Conservation (phyloP, 345 rosid genomes). For the Citrus trifoliata region DNA sequence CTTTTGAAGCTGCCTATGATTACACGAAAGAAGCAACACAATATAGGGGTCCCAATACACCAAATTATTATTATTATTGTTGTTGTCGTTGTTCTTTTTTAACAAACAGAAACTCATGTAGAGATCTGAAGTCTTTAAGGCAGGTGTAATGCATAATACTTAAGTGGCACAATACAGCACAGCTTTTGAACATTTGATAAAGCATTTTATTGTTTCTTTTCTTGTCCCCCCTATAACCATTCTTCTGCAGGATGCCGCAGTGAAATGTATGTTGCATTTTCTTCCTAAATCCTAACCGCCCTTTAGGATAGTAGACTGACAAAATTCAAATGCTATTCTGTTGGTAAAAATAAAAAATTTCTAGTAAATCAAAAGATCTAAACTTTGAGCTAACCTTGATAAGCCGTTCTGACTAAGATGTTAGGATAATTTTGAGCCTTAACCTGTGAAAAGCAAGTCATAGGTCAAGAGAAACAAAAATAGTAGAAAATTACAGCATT, state of each 20-base stretch:
- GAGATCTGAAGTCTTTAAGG: background rate
- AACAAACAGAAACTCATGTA: background rate
- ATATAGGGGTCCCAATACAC: background rate
- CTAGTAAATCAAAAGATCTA: background rate
- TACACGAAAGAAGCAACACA: background rate
- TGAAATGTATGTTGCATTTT: background rate
- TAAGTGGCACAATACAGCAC: background rate
- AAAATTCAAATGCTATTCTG: background rate
- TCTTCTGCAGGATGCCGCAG: background rate
- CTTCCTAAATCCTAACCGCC: background rate
- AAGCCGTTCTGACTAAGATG: conserved; percentile 80
- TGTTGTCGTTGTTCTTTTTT: background rate
- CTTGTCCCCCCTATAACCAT: background rate
- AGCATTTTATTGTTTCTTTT: background rate
- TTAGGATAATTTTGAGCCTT: conserved; percentile 69
- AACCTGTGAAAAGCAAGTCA: conserved; percentile 41
- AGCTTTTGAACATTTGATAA: background rate
- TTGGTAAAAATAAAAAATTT: background rate
- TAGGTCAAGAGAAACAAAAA: background rate
- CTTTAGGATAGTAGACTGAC: too few relatives aligned
- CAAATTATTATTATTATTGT: too few relatives aligned
- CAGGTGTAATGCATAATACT: too few relatives aligned
- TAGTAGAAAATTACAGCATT: background rate
- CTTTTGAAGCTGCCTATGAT: background rate
- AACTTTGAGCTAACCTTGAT: conserved; percentile 55